Evolutionary conservation across 2,329 filamentous ascomycete genomes (phyloP).

Genomic region (Trichoderma hamatum): DNA sequence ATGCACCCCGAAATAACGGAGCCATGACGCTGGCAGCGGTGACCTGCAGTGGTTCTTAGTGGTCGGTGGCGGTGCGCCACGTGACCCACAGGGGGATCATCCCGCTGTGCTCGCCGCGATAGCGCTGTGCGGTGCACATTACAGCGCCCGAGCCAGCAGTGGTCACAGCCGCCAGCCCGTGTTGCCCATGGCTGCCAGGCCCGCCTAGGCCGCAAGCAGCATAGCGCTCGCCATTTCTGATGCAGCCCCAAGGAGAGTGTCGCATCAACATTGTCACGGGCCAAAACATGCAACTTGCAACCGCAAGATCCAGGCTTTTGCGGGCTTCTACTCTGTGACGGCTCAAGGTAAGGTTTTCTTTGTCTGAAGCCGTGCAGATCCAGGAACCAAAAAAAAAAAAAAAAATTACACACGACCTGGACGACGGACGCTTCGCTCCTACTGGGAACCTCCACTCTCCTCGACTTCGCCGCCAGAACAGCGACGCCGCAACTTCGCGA

Average conservation of each 20-base stretch:
- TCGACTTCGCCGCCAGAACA: conserved; percentile 15
- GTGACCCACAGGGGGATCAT: conserved; percentile 9
- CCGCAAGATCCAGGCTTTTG: conserved; percentile 26
- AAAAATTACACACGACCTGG: not conserved
- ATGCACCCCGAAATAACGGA: conserved; percentile 10
- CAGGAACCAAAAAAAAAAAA: not conserved
- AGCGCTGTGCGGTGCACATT: too few relatives aligned
- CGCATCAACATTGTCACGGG: conserved; percentile 35
- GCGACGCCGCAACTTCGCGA: conserved; percentile 21
- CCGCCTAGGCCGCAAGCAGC: conserved; percentile 25
- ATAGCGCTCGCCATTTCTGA: conserved; percentile 20
- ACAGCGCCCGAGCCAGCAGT: conserved; percentile 12
- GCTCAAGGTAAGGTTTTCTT: conserved; percentile 27
- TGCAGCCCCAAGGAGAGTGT: conserved; percentile 27
- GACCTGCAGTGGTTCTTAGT: conserved; percentile 16
- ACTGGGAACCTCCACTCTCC: not conserved
- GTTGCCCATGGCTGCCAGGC: conserved; percentile 41
- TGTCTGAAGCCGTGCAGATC: not conserved
- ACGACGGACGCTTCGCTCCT: not conserved
- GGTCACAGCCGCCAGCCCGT: conserved; percentile 19
- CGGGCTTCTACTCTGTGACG: conserved; percentile 20
- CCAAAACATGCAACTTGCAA: conserved; percentile 34
- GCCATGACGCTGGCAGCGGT: not conserved
- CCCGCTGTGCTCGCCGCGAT: not conserved
- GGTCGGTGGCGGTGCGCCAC: conserved; percentile 2